Conservation (phyloP, 2,329 filamentous ascomycete species). For the Pezizomycotina sp. region DNA sequence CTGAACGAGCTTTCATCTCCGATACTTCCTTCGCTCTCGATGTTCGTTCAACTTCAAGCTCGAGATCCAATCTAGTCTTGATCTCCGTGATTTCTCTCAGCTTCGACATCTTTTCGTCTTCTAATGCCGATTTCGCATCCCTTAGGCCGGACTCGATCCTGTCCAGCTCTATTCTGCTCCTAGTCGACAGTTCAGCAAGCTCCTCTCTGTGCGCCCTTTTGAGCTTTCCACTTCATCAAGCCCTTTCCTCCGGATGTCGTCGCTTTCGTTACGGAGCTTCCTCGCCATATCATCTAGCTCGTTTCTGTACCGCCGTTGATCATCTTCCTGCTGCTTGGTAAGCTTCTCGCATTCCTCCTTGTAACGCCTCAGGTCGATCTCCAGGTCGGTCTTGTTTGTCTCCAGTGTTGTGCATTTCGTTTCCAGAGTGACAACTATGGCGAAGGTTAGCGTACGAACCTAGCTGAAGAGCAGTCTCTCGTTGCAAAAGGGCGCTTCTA, state of each 20-base stretch:
- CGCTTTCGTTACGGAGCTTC: slow-evolving; percentile 40
- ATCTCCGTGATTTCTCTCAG: slow-evolving; percentile 26
- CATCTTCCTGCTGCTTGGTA: slow-evolving; percentile 40
- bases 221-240: slow-evolving; percentile 33
- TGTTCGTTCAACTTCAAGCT: slow-evolving; percentile 48
- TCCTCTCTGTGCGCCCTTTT: slow-evolving; percentile 36
- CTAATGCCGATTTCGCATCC: slow-evolving; percentile 28
- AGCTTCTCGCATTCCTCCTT: slow-evolving; percentile 47
- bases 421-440: slow-evolving; percentile 42
- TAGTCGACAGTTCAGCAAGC: slow-evolving; percentile 40
- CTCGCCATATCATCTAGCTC: slow-evolving; percentile 40
- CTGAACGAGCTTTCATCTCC: slow-evolving; percentile 41
- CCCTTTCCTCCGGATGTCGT: slow-evolving; percentile 38
- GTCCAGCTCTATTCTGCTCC: slow-evolving; percentile 52
- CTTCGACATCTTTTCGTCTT: slow-evolving; percentile 20
- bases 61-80: slow-evolving; percentile 28
- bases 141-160: slow-evolving; percentile 46
- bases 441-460: slow-evolving; percentile 6
- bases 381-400: slow-evolving; percentile 27
- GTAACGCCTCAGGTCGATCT: slow-evolving; percentile 23
- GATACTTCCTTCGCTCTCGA: slow-evolving; percentile 46
- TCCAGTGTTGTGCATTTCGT: slow-evolving; percentile 35
- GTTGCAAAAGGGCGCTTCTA: slow-evolving; percentile 43
- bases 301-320: slow-evolving; percentile 34
- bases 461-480: too few species aligned